Conservation (phyloP, 148 eudicot species). For the Pharnaceum exiguum region DNA sequence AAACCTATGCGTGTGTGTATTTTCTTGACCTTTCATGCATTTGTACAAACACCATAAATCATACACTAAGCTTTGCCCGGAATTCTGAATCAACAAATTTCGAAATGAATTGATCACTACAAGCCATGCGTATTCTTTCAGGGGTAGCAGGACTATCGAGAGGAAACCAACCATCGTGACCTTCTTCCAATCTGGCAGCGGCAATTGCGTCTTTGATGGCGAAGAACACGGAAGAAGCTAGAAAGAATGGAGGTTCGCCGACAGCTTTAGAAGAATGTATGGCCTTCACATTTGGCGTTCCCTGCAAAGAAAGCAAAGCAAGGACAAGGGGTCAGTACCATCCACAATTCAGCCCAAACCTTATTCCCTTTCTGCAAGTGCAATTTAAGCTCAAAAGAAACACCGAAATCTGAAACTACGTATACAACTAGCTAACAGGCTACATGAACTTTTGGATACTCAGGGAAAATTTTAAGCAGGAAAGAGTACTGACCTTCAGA, state of each 20-base stretch:
- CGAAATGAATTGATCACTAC: conserved; percentile 54
- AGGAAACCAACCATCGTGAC: conserved; percentile 76
- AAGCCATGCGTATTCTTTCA: conserved; percentile 93
- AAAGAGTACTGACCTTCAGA: conserved; percentile 59
- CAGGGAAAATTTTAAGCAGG: background rate
- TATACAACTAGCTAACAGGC: background rate
- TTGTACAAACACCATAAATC: background rate
- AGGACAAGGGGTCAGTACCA: too few relatives aligned
- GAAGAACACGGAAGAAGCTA: conserved; percentile 80
- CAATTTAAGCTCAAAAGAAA: background rate
- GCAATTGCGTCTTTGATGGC: conserved; percentile 90
- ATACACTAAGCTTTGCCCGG: conserved; percentile 78
- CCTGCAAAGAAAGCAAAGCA: too few relatives aligned
- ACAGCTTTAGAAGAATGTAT: conserved; percentile 98
- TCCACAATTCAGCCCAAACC: too few relatives aligned
- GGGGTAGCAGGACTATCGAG: conserved; percentile 97
- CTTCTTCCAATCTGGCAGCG: conserved; percentile 78
- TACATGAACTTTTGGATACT: background rate
- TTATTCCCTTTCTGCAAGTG: too few relatives aligned
- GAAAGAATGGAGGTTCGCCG: conserved; percentile 97
- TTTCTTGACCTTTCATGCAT: background rate
- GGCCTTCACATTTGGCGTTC: conserved; percentile 75
- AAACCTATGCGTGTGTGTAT: too few relatives aligned
- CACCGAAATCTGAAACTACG: background rate
- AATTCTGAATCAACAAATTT: conserved; percentile 45